phyloP scores from a whole-genome alignment of 1,284 basidiomycete species.

The Schizophyllum amplum region DNA sequence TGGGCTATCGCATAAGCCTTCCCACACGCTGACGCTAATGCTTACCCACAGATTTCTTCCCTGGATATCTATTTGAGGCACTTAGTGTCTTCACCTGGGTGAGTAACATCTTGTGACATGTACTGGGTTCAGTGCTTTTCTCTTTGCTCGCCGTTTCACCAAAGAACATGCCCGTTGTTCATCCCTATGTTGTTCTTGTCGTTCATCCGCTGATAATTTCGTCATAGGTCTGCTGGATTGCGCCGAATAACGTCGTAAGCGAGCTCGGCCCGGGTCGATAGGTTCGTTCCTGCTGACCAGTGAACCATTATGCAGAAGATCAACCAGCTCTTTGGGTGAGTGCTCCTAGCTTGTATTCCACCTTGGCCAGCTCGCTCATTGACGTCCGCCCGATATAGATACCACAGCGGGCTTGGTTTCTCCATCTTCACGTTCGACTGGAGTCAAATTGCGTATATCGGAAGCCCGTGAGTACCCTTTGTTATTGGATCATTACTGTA shows the following conservation, averaged over 20 bases:
- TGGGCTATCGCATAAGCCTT: too few relatives aligned
- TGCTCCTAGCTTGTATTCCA: not conserved
- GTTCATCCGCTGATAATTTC: too few relatives aligned
- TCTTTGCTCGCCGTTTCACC: too few relatives aligned
- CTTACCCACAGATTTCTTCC: slow-evolving; percentile 11
- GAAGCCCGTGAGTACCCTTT: slow-evolving; percentile 12
- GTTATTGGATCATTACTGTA: not conserved
- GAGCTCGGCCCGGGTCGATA: not conserved
- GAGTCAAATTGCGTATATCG: slow-evolving; percentile 41
- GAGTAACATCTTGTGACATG: too few relatives aligned
- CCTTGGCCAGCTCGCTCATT: not conserved
- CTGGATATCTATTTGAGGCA: slow-evolving; percentile 9
- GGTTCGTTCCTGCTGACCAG: not conserved
- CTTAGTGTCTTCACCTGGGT: slow-evolving; percentile 5
- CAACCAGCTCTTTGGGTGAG: slow-evolving; percentile 17
- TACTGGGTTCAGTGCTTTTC: too few relatives aligned
- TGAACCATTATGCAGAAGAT: slow-evolving; percentile 10
- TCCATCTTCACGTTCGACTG: slow-evolving; percentile 35
- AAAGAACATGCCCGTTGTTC: too few relatives aligned
- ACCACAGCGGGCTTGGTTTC: slow-evolving; percentile 16
- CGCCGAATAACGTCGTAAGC: slow-evolving; percentile 16
- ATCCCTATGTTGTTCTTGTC: too few relatives aligned
- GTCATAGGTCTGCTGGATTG: slow-evolving; percentile 17
- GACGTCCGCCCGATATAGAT: slow-evolving; percentile 5
- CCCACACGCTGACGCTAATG: not conserved